These are phyloP conservation scores for Vachellia collinsii DNA, from an alignment of 306 rosid species.

Conservation along the genomic window DNA sequence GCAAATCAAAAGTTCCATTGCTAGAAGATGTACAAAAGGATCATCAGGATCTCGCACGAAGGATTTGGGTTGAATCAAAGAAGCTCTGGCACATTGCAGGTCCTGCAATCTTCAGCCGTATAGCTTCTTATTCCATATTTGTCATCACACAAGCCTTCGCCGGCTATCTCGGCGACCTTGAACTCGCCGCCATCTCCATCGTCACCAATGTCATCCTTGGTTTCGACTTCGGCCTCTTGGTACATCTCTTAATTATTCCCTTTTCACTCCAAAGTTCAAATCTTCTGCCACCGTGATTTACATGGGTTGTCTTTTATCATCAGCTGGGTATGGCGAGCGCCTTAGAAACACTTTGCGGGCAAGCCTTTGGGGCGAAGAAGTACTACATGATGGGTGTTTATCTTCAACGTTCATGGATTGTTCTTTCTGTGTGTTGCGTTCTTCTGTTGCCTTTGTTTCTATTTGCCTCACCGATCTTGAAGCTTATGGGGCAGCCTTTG, in stretches of 20 bases:
- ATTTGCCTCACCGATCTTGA: constrained; percentile 59
- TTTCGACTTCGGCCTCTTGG: constrained; percentile 75
- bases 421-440: constrained; percentile 57
- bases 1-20: constrained; percentile 50
- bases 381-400: constrained; percentile 79
- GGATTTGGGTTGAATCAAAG: constrained; percentile 63
- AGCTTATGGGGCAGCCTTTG: constrained; percentile 61
- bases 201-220: constrained; percentile 65
- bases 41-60: constrained; percentile 26
- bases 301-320: too few relatives aligned
- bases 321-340: constrained; percentile 94
- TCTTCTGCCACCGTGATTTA: not conserved
- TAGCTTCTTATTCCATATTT: constrained; percentile 54
- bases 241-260: not conserved
- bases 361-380: constrained; percentile 84
- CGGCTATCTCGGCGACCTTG: constrained; percentile 75
- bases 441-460: constrained; percentile 61
- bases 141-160: constrained; percentile 83
- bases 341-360: constrained; percentile 81
- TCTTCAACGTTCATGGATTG: constrained; percentile 90
- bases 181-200: constrained; percentile 72
- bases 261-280: not conserved
- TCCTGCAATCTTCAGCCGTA: constrained; percentile 69
- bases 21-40: too few relatives aligned
- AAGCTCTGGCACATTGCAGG: constrained; percentile 84